Base-by-base conservation (phyloP, 1,284 basidiomycete species). In the Tylopilus sp. region DNA sequence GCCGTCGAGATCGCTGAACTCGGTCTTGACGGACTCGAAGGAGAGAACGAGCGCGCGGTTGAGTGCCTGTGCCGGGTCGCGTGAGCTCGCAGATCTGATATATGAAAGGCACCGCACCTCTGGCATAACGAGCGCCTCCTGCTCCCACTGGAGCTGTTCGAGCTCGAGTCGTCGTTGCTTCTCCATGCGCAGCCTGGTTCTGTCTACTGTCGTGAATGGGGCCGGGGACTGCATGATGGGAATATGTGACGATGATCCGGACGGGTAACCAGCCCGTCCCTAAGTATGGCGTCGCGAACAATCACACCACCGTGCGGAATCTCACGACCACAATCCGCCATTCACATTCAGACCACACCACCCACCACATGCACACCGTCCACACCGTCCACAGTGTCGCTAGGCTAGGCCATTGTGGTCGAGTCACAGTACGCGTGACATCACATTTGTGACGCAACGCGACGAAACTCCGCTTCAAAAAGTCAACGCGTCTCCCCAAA, bases 1-100 rank as follows among this genome's bases (percentile, higher is more conserved):
- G 5, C 85, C 85, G 60, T 86, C 85, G 16, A 86, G 77, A 69
- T 86, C 84, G 62, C 76, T 77, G 67, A 86, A 86, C 58, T 86
- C 85, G 10, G 81, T 80, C 64, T 85, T 85, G 53, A 86, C 85
- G 3, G 77, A 77, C 41, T 69, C 72, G 59, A 86, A 85, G 8
- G 84, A 79, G 57, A 74, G 71, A n/a, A 81, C 39, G 26, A 86
- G 75, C 1, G 75, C 74, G 36, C 78, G 74, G 47, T 78, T 72
- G 70, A 84, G 82, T 61, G 82, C 83, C 84, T 86, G 24, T 68
- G 0, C 41, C 10, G 29, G 47, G 65, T 64, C 49, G 63, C 16
- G 63, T 68, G 65, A 66, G 63, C 33, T 41, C 19, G 32, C 19
- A n/a, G 5, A 41, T 41, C 39, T 18, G 44, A n/a, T 47, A 47